Evolutionary conservation across 1,284 basidiomycete genomes (phyloP).

Genomic region (Puccinia polysora): DNA sequence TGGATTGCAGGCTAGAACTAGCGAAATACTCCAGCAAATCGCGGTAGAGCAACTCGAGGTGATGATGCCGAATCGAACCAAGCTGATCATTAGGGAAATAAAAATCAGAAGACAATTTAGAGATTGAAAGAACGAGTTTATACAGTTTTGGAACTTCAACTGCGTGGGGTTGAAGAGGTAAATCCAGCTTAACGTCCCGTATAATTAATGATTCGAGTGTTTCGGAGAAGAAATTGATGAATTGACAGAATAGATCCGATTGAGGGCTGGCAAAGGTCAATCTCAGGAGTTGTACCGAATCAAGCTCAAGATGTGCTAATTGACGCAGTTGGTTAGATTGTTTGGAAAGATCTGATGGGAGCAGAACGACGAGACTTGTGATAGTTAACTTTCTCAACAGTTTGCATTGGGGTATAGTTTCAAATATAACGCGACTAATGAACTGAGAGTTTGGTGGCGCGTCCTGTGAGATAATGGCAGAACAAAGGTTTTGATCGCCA

Average conservation of each 20-base stretch:
- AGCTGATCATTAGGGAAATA: background rate
- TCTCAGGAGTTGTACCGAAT: background rate
- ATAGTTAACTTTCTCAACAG: background rate
- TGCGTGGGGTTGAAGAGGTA: background rate
- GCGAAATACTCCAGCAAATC: constrained; percentile 1
- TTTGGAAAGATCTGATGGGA: background rate
- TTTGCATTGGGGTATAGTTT: background rate
- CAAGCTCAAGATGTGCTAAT: background rate
- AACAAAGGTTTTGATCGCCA: background rate
- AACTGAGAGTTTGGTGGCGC: no score
- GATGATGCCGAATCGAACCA: background rate
- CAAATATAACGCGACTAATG: background rate
- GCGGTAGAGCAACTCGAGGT: background rate
- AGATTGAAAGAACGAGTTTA: background rate
- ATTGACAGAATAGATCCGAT: background rate
- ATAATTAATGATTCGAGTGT: background rate
- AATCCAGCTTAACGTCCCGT: background rate
- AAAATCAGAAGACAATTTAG: no score
- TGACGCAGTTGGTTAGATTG: background rate
- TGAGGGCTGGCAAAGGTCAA: background rate
- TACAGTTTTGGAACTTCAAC: background rate
- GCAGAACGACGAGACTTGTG: background rate
- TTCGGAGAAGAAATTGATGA: constrained; percentile 15
- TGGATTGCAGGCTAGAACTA: constrained; percentile 4
- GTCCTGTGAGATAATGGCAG: background rate